Conservation (phyloP, 2,329 filamentous ascomycete genomes). For the Aphanocladium album region DNA sequence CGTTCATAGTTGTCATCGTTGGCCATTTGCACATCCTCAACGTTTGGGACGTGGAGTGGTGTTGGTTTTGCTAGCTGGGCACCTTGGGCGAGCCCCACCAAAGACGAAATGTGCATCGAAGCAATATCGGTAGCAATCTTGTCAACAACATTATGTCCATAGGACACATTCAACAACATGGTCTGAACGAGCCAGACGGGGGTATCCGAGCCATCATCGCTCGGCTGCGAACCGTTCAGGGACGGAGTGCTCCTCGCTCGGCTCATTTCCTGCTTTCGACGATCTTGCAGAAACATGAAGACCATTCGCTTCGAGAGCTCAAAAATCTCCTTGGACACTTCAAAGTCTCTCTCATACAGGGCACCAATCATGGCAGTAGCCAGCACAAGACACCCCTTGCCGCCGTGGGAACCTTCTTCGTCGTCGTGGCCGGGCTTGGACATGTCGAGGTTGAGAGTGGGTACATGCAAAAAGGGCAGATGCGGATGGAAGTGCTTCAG, state of each 20-base stretch:
- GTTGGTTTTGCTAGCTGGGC: constrained; percentile 61
- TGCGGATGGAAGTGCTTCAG: constrained; percentile 92
- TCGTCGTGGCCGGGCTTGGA: constrained; percentile 58
- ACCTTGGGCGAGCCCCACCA: constrained; percentile 85
- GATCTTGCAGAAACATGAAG: constrained; percentile 84
- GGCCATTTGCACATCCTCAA: constrained; percentile 53
- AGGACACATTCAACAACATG: constrained; percentile 94
- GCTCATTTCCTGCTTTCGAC: constrained; percentile 73
- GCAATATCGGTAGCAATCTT: constrained; percentile 88
- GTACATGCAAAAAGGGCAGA: constrained; percentile 87
- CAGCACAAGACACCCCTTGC: constrained; percentile 78
- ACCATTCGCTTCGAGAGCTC: constrained; percentile 96
- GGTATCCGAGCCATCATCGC: constrained; percentile 64
- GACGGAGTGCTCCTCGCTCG: constrained; percentile 50
- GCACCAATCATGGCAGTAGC: constrained; percentile 78
- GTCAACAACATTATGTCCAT: constrained; percentile 91
- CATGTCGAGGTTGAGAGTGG: constrained; percentile 85
- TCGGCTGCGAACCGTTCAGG: constrained; percentile 40
- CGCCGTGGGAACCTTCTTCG: constrained; percentile 59
- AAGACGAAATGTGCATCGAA: constrained; percentile 81
- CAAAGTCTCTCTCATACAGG: constrained; percentile 80
- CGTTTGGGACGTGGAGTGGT: constrained; percentile 40
- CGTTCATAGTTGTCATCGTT: constrained; percentile 46
- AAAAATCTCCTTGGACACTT: constrained; percentile 77
- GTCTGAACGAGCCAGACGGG: constrained; percentile 94